A percentile compares a stretch with the other conserved stretches of the same genome.
Conservation (phyloP, 495 filamentous ascomycete genomes). For the Clavariopsis aquatica region DNA sequence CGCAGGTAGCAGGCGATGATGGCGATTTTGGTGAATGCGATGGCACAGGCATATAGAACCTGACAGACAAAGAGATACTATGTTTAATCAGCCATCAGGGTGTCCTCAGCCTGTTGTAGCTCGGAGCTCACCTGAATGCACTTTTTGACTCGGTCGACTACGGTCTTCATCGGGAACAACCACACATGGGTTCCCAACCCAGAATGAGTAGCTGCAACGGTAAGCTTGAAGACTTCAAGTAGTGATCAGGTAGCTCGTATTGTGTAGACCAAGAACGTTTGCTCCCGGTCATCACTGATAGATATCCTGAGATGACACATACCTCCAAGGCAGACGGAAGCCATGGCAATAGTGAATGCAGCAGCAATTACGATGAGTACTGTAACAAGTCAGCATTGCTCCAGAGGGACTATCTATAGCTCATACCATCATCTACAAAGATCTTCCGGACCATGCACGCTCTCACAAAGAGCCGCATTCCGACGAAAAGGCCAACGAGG, state of each 20-base stretch:
- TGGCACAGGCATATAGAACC: conserved; percentile 33
- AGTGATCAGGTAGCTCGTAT: background rate
- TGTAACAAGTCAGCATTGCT: background rate
- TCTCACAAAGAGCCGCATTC: conserved; percentile 27
- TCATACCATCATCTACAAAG: conserved; percentile 30
- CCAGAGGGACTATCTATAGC: background rate
- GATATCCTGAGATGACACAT: background rate
- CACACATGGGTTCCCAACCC: conserved; percentile 33
- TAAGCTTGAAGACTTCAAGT: too few species aligned
- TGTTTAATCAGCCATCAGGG: background rate
- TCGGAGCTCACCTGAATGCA: conserved; percentile 28
- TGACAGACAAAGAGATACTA: conserved; percentile 33
- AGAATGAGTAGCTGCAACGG: conserved; percentile 16
- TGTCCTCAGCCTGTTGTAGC: background rate
- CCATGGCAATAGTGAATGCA: conserved; percentile 24
- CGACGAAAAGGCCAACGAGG: conserved; percentile 21
- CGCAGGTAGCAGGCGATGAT: conserved; percentile 34
- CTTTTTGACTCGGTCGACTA: conserved; percentile 15
- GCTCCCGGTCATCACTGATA: background rate
- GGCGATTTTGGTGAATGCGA: conserved; percentile 34
- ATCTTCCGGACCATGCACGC: conserved; percentile 23
- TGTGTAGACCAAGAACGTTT: background rate
- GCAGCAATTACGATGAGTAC: conserved; percentile 33
- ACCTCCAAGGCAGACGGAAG: conserved; percentile 29
- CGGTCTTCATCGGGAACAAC: conserved; percentile 8